phyloP scores from a whole-genome alignment of 148 eudicot genomes.

The Rhododendron molle region DNA sequence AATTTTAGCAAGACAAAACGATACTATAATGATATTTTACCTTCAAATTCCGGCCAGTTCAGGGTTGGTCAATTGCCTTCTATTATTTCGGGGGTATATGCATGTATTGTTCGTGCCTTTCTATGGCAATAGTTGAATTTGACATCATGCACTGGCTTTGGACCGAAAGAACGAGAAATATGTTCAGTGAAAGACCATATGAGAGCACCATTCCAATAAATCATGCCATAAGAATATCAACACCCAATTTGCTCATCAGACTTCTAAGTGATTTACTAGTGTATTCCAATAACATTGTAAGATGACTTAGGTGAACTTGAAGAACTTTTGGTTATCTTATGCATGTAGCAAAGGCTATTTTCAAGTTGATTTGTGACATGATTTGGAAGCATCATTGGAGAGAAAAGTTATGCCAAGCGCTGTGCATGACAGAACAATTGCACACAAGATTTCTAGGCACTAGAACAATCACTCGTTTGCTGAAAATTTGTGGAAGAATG shows the following conservation, averaged over 20 bases:
- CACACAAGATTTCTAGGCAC: constrained; percentile 48
- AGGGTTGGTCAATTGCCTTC: too few relatives aligned
- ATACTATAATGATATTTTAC: not conserved
- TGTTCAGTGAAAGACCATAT: constrained; percentile 47
- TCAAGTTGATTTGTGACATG: constrained; percentile 37
- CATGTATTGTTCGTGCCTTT: too few relatives aligned
- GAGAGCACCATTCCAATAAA: constrained; percentile 82
- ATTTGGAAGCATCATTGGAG: constrained; percentile 23
- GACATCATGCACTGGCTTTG: too few relatives aligned
- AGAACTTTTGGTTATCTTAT: not conserved
- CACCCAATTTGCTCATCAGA: not conserved
- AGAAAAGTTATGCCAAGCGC: constrained; percentile 43
- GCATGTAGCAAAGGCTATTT: too few relatives aligned
- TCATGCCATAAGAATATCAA: constrained; percentile 36
- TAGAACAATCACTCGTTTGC: constrained; percentile 56
- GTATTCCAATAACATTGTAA: too few relatives aligned
- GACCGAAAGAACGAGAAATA: too few relatives aligned
- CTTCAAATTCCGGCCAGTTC: too few relatives aligned
- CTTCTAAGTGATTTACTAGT: too few relatives aligned
- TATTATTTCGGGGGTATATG: too few relatives aligned
- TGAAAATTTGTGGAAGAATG: constrained; percentile 44
- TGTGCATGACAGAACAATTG: constrained; percentile 40
- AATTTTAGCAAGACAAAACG: not conserved
- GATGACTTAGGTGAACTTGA: too few relatives aligned
- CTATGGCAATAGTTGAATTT: too few relatives aligned